A percentile compares a stretch with the other conserved stretches of the same genome.
Evolutionary conservation across 768 basidiomycete species (phyloP).

Genomic region (Kockovaella imperatae): DNA sequence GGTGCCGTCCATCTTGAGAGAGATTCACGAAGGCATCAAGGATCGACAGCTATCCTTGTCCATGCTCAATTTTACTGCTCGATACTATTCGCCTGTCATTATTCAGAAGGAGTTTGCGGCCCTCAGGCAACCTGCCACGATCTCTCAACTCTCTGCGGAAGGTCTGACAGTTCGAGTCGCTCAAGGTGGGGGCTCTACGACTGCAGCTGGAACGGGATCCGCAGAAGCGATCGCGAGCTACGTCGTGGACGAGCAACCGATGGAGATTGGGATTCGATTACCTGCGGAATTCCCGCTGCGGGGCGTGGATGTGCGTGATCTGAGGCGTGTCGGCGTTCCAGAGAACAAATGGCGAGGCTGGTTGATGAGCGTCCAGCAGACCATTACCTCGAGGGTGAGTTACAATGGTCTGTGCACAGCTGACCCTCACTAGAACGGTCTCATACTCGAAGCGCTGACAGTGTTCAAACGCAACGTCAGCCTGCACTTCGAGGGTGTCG

Average conservation of each 20-base stretch:
- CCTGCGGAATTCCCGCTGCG: slow-evolving; percentile 87
- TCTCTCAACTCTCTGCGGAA: slow-evolving; percentile 57
- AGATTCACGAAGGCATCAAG: slow-evolving; percentile 78
- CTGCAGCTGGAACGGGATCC: slow-evolving; percentile 41
- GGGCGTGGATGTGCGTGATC: slow-evolving; percentile 76
- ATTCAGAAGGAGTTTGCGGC: slow-evolving; percentile 73
- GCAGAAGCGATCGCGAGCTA: slow-evolving; percentile 81
- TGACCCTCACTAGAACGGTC: slow-evolving; percentile 63
- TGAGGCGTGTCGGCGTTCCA: slow-evolving; percentile 74
- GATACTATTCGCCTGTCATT: slow-evolving; percentile 81
- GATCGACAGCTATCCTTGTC: slow-evolving; percentile 77
- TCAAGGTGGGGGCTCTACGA: slow-evolving; percentile 44
- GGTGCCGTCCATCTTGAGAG: slow-evolving; percentile 74
- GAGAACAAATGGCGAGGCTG: slow-evolving; percentile 88
- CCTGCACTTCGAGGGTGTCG: slow-evolving; percentile 88
- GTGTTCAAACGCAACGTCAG: slow-evolving; percentile 91
- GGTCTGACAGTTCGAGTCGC: slow-evolving; percentile 73
- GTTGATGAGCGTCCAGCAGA: slow-evolving; percentile 86
- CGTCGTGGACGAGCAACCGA: slow-evolving; percentile 81
- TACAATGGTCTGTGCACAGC: background rate
- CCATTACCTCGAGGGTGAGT: slow-evolving; percentile 74
- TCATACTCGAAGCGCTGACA: slow-evolving; percentile 74
- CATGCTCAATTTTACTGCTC: slow-evolving; percentile 68
- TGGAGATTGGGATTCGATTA: slow-evolving; percentile 79
- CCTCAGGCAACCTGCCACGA: slow-evolving; percentile 47